Evolutionary conservation across 257 asterid genomes (phyloP), one percentile per base, ranked within the genome.

Genomic region (Ilex asprella): DNA sequence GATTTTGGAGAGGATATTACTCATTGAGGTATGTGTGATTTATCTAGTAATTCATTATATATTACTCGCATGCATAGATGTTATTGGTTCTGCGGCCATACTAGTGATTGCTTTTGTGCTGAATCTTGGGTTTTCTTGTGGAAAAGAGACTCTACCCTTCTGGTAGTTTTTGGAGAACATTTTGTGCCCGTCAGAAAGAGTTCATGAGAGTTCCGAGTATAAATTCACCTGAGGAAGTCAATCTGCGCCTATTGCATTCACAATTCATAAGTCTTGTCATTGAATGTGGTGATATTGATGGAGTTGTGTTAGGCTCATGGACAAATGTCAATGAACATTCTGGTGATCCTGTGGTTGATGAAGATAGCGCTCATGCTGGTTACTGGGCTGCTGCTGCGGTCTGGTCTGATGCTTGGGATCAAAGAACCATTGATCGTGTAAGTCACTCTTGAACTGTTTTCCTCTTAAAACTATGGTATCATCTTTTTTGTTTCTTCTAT

Each of bases 381-480:
- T 89, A 92, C 68, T 92, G 99, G 99, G 69, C 83, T 71, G 97
- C 95, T 58, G 99, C 99, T 65, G 96, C 81, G 39, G 85, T 86
- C 52, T 92, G 99, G 99, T 87, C 89, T 53, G 95, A 83, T 79
- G 89, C 84, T 73, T 92, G 99, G 99, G 99, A 92, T 75, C 96
- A 85, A 77, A 83, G 79, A 76, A 77, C 76, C 70, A 78, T 89
- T 76, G 95, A 89, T 68, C 94, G 99, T 63, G 99, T 86, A 78
- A 86, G 95, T 81, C 49, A 55, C 59, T 21, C 27, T 21, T 21
- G 1, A 21, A 21, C 27, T 21, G 27, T 21, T 21, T 21, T 21
- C 27, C 27, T 21, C 27, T 21, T 21, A 21, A 21, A 21, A 21
- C 27, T 21, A 21, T 21, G 27, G 27, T 21, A 21, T 51, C 63